phyloP scores from a whole-genome alignment of 2,329 filamentous ascomycete genomes.

The Raffaelea deltoideospora region DNA sequence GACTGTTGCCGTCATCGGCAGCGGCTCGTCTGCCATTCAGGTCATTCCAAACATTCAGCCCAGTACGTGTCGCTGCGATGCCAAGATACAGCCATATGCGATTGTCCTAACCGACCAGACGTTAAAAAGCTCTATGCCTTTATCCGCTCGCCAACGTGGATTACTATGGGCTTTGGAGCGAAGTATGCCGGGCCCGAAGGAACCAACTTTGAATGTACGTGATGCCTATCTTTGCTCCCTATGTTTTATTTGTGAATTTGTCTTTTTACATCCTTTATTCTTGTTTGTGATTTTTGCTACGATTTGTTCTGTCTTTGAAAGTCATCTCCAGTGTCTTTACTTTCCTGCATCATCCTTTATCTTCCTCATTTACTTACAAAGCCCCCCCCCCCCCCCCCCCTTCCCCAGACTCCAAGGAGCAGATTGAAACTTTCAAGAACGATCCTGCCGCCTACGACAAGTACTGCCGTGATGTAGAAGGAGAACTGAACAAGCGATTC shows the following conservation, averaged over 20 bases:
- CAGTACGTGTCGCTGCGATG: too few species aligned
- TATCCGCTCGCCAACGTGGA: conserved; percentile 28
- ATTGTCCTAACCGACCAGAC: too few species aligned
- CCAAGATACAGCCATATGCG: too few species aligned
- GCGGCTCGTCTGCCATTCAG: conserved; percentile 16
- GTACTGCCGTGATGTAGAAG: conserved; percentile 4
- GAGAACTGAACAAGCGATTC: conserved; percentile 7
- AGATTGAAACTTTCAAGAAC: conserved; percentile 39
- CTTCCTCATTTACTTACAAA: too few species aligned
- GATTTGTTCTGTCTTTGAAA: too few species aligned
- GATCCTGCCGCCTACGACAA: conserved; percentile 17
- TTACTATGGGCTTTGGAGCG: conserved; percentile 44
- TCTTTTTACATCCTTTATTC: conserved; percentile 8
- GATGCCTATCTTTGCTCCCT: too few species aligned
- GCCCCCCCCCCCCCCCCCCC: too few species aligned
- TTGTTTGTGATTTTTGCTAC: background rate
- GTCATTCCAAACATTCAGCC: conserved; percentile 12
- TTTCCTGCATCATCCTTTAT: too few species aligned
- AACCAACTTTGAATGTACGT: conserved; percentile 24
- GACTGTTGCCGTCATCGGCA: conserved; percentile 16
- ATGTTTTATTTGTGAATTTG: too few species aligned
- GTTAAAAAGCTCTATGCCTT: conserved; percentile 3
- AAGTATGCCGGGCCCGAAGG: conserved; percentile 12
- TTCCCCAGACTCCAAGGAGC: conserved; percentile 30
- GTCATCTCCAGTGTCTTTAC: too few species aligned